These are phyloP conservation scores for Coniochaeta sp. DNA, from an alignment of 2,329 filamentous ascomycete species.

Conservation along the genomic window DNA sequence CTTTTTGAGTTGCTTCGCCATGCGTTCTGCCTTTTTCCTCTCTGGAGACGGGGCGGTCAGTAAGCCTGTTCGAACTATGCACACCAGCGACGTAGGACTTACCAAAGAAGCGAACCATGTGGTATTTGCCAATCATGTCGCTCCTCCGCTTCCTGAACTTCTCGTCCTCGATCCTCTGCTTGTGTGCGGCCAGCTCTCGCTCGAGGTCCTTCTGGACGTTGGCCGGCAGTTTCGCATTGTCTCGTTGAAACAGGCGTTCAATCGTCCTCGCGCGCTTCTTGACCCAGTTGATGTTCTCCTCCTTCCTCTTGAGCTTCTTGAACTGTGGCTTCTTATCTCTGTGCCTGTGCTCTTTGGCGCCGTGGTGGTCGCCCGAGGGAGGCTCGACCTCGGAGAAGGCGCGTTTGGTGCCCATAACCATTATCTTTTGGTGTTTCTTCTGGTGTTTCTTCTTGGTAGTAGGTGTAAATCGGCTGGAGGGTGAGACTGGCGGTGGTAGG, in stretches of 20 bases:
- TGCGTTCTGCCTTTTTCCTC: slow-evolving; percentile 63
- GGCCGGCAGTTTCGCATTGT: slow-evolving; percentile 54
- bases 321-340: slow-evolving; percentile 12
- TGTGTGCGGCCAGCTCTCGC: slow-evolving; percentile 61
- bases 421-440: not conserved
- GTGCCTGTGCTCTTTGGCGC: slow-evolving; percentile 4
- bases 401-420: slow-evolving; percentile 23
- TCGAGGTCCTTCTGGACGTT: slow-evolving; percentile 63
- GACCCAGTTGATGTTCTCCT: slow-evolving; percentile 49
- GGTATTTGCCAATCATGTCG: slow-evolving; percentile 71
- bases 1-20: slow-evolving; percentile 57
- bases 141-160: slow-evolving; percentile 54
- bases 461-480: too few relatives aligned
- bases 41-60: slow-evolving; percentile 34
- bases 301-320: slow-evolving; percentile 33
- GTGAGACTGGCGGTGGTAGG: too few relatives aligned
- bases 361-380: slow-evolving; percentile 6
- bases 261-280: slow-evolving; percentile 69
- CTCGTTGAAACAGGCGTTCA: slow-evolving; percentile 55
- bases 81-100: slow-evolving; percentile 19
- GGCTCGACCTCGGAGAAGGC: slow-evolving; percentile 17
- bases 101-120: slow-evolving; percentile 84
- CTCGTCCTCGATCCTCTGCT: slow-evolving; percentile 54
- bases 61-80: not conserved
- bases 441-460: not conserved